A percentile compares a stretch with the other conserved stretches of the same genome.
Conservation (phyloP, 2,329 filamentous ascomycete genomes). For the Epichloe sp. region DNA sequence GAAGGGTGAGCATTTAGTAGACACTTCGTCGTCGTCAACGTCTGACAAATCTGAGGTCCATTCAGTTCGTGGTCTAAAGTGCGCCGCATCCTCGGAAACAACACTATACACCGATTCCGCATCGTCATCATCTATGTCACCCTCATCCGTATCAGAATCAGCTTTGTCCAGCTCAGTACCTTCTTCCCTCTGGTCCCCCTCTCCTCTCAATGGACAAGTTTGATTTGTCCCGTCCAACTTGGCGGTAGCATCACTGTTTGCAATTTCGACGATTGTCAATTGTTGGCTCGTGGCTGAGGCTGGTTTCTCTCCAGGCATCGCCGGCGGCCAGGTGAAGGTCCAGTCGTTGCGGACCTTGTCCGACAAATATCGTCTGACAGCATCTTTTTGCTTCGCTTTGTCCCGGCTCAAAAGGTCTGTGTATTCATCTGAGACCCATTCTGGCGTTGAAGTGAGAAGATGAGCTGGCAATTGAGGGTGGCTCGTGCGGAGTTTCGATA, state of each 20-base stretch:
- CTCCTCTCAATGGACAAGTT: constrained; percentile 22
- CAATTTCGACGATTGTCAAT: neutral
- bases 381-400: constrained; percentile 49
- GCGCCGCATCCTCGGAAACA: constrained; percentile 39
- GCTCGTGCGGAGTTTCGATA: constrained; percentile 35
- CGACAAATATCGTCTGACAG: constrained; percentile 41
- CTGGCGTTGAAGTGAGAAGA: constrained; percentile 16
- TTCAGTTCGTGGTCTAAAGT: constrained; percentile 37
- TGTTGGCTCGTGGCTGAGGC: neutral
- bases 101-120: constrained; percentile 41
- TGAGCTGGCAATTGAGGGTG: constrained; percentile 17
- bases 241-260: neutral
- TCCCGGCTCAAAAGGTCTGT: constrained; percentile 49
- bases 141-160: constrained; percentile 7
- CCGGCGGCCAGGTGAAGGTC: constrained; percentile 43
- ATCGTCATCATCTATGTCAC: constrained; percentile 27
- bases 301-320: neutral
- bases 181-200: constrained; percentile 24
- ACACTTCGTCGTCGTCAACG: constrained; percentile 30
- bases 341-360: constrained; percentile 46
- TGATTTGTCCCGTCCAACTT: constrained; percentile 9
- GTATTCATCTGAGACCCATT: constrained; percentile 37
- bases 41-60: constrained; percentile 47
- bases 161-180: constrained; percentile 26
- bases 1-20: constrained; percentile 32